Percentiles rank a stretch among this genome's conserved stretches.
Conservation (phyloP, 2,329 filamentous ascomycete species). For the Fusarium euwallaceae region DNA sequence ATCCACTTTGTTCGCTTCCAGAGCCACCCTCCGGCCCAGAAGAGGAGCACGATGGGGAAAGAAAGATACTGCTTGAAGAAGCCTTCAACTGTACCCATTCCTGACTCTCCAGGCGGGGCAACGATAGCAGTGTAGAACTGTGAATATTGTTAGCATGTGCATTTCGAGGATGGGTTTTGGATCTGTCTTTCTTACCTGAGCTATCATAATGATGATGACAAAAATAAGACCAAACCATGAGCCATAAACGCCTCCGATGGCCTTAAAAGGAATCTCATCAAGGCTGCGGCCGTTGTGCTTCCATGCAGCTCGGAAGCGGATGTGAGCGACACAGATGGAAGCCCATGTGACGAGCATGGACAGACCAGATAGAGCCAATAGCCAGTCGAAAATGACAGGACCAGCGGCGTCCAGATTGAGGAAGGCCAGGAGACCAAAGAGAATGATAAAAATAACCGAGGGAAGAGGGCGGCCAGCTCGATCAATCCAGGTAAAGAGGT, state of each 20-base stretch:
- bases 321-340: constrained; percentile 72
- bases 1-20: constrained; percentile 77
- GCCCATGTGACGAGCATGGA: constrained; percentile 75
- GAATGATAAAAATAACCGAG: constrained; percentile 59
- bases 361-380: constrained; percentile 73
- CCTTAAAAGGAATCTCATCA: constrained; percentile 74
- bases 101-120: constrained; percentile 50
- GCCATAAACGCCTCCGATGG: constrained; percentile 71
- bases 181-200: constrained; percentile 54
- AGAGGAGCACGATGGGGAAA: constrained; percentile 64
- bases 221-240: constrained; percentile 73
- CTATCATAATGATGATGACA: constrained; percentile 65
- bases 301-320: constrained; percentile 76
- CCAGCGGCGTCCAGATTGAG: constrained; percentile 61
- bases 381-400: constrained; percentile 71
- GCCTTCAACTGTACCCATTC: constrained; percentile 57
- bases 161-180: accelerated
- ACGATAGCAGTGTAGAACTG: constrained; percentile 59
- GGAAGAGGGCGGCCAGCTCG: constrained; percentile 64
- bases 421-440: constrained; percentile 63
- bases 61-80: constrained; percentile 70
- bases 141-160: background rate
- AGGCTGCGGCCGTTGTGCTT: constrained; percentile 67
- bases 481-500: constrained; percentile 67
- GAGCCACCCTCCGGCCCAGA: constrained; percentile 68